Base-by-base conservation (phyloP, 2,329 filamentous ascomycete species). In the Parastagonospora avenae region DNA sequence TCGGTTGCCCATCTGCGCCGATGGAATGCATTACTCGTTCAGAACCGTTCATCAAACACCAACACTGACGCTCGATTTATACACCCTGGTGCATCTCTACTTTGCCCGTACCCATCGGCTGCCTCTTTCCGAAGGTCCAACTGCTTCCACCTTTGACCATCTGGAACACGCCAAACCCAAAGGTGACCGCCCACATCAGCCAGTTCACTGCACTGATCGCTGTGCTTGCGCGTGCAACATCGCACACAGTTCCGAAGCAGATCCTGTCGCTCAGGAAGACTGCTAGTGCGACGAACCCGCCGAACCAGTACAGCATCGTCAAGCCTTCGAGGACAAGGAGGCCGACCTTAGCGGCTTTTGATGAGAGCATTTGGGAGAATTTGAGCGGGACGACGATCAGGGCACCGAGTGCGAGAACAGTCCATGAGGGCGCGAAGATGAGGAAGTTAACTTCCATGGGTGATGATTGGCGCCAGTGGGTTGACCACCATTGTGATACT, bases 291-390 rank as follows among this genome's bases (percentile, higher is more conserved):
- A 95, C 86, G 64, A 91, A 89, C 6, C 91, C 91, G 0, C 88
- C 87, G 68, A 97, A 94, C 92, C 92, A 96, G 79, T 95, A 95
- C 49, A 95, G 80, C 76, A 88, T 87, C 8, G 90, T 94, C 19
- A 94, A 60, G 40, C 78, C 79, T 66, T 95, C 89, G 29, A 90
- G 79, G 1, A 66, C 85, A 14, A 92, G 77, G 12, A 91, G 83
- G 0, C 55, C 66, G 40, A 62, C 57, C 45, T 81, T 82, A 72
- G 91, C 85, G 63, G 86, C 86, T 9, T 85, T 63, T 19, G 77
- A 77, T 3, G 60, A 46, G 2, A 57, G 43, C 14, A 63, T 12
- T 40, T 55, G 54, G 2, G 54, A 52, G 63, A 85, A 78, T 74
- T 85, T 86, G 37, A 83, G 76, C 1, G 90, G 89, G 2, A 86